Percentiles rank a stretch among this genome's conserved stretches.
Evolutionary conservation across 306 rosid genomes (phyloP).

Genomic region (Rosa chinensis): DNA sequence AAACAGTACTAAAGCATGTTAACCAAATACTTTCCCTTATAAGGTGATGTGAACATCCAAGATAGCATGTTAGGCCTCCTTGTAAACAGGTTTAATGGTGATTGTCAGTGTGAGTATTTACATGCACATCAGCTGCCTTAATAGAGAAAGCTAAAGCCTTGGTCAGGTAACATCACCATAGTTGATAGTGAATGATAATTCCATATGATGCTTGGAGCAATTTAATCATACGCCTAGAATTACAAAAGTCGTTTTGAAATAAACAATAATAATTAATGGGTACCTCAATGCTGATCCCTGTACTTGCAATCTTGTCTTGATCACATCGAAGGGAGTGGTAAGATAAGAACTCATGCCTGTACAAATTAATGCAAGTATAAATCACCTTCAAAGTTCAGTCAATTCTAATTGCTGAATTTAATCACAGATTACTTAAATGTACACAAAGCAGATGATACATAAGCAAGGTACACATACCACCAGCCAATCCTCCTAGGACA

Average conservation of each 20-base stretch:
- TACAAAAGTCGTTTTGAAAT: background rate
- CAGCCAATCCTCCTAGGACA: constrained; percentile 80
- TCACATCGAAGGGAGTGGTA: constrained; percentile 86
- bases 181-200: background rate
- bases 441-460: constrained; percentile 16
- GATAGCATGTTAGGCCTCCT: background rate
- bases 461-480: constrained; percentile 64
- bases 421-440: constrained; percentile 3
- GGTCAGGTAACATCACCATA: background rate
- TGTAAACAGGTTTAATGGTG: background rate
- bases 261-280: constrained; percentile 9
- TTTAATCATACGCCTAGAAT: background rate
- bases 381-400: background rate
- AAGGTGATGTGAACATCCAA: background rate
- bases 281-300: constrained; percentile 80
- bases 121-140: background rate
- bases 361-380: constrained; percentile 23
- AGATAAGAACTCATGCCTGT: constrained; percentile 82
- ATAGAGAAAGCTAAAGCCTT: background rate
- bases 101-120: background rate
- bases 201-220: background rate
- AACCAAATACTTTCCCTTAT: background rate
- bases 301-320: constrained; percentile 86
- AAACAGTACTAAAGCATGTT: background rate
- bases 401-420: background rate